A percentile compares a stretch with the other conserved stretches of the same genome.
Evolutionary conservation across 2,329 filamentous ascomycete species (phyloP).

Genomic region (Thielaviopsis musarum): DNA sequence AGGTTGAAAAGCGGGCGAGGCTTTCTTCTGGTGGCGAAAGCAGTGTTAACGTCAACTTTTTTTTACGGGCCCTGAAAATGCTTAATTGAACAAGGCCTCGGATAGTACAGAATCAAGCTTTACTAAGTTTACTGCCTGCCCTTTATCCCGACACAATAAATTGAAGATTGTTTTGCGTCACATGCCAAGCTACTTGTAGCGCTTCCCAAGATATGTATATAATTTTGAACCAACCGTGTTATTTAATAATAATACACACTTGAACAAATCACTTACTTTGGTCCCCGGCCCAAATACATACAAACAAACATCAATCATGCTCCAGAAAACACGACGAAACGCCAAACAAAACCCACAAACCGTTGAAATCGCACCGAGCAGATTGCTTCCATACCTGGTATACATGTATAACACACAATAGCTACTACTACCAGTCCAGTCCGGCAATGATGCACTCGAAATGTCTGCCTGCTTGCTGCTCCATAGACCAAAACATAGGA

Average conservation of each 20-base stretch:
- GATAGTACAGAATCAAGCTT: neutral
- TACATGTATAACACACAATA: neutral
- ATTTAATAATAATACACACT: neutral
- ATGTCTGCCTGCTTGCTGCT: neutral
- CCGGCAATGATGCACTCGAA: no score
- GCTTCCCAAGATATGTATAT: neutral
- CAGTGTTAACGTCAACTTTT: neutral
- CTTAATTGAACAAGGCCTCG: neutral
- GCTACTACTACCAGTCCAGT: neutral
- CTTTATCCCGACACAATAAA: neutral
- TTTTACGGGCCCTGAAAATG: neutral
- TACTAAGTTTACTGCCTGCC: neutral
- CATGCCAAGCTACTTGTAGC: neutral
- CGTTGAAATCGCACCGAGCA: neutral
- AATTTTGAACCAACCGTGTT: neutral
- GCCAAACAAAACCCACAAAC: neutral
- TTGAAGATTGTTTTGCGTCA: neutral
- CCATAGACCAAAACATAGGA: conserved; percentile 1
- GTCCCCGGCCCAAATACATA: neutral
- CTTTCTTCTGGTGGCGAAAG: neutral
- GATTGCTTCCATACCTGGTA: neutral
- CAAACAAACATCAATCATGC: neutral
- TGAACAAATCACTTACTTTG: neutral
- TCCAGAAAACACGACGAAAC: neutral
- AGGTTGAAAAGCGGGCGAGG: neutral